A percentile compares a stretch with the other conserved stretches of the same genome.
Conservation (phyloP, 208 protist species). For the Acanthamoeba castellanii region DNA sequence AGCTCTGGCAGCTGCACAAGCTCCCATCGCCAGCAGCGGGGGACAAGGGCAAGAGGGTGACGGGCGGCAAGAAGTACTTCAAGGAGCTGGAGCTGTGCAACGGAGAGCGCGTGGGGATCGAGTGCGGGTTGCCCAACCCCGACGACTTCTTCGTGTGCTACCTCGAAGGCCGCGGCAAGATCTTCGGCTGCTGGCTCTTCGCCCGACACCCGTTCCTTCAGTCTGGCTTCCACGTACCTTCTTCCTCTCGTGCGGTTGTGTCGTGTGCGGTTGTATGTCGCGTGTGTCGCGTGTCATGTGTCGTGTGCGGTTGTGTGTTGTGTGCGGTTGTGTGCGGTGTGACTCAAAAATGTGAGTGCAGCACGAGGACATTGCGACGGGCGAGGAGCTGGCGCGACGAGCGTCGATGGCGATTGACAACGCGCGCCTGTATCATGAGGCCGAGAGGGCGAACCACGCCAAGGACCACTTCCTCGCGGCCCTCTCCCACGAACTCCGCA, state of each 20-base stretch:
- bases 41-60: no score
- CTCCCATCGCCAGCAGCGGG: background rate
- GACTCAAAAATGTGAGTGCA: background rate
- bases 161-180: background rate
- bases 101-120: background rate
- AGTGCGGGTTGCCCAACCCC: background rate
- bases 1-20: background rate
- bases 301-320: background rate
- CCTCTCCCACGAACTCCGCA: conserved; percentile 50
- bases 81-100: conserved; percentile 30
- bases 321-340: background rate
- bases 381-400: background rate
- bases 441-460: conserved; percentile 4
- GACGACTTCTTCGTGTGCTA: background rate
- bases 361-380: background rate
- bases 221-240: background rate
- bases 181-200: no score
- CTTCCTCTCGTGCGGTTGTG: background rate
- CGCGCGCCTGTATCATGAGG: background rate
- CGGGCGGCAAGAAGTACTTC: background rate
- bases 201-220: background rate
- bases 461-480: conserved; percentile 63
- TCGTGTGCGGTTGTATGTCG: background rate
- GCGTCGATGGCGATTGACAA: conserved; percentile 29
- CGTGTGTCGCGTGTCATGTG: no score